phyloP scores from a whole-genome alignment of 2,329 filamentous ascomycete species.

The Aspergillus persii region DNA sequence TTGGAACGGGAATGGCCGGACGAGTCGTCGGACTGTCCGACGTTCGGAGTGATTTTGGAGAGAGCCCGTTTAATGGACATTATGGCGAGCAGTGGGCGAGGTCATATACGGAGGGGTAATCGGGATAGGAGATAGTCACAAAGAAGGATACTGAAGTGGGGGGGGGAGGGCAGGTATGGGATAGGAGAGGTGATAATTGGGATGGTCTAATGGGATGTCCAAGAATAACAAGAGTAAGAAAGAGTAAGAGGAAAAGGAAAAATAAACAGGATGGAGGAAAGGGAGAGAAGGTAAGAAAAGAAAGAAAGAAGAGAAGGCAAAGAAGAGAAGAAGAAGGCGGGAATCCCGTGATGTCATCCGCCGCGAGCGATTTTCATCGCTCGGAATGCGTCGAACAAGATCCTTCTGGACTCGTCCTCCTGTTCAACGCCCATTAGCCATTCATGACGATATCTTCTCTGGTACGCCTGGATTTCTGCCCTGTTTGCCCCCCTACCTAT shows the following conservation, averaged over 20 bases:
- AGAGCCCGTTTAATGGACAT: conserved; percentile 50
- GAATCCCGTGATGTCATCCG: conserved; percentile 1
- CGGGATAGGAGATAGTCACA: neutral
- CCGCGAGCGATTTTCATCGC: neutral
- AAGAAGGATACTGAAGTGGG: neutral
- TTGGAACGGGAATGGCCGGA: conserved; percentile 7
- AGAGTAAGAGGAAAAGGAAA: conserved; percentile 1
- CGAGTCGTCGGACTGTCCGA: neutral
- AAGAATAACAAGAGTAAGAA: neutral
- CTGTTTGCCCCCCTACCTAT: neutral
- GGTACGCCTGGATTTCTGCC: neutral
- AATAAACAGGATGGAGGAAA: neutral
- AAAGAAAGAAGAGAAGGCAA: neutral
- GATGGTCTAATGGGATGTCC: too few species aligned
- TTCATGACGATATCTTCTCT: neutral
- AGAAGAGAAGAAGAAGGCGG: neutral
- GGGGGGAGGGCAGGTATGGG: neutral
- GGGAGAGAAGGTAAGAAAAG: neutral
- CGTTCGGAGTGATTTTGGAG: conserved; percentile 35
- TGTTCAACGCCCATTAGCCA: neutral
- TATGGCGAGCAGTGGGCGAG: conserved; percentile 18
- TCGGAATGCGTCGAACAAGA: neutral
- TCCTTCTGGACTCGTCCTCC: neutral
- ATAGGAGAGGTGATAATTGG: neutral
- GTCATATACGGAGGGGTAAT: neutral